Evolutionary conservation across 176 grass and related monocot genomes (phyloP).

Genomic region (Musa schizocarpa): DNA sequence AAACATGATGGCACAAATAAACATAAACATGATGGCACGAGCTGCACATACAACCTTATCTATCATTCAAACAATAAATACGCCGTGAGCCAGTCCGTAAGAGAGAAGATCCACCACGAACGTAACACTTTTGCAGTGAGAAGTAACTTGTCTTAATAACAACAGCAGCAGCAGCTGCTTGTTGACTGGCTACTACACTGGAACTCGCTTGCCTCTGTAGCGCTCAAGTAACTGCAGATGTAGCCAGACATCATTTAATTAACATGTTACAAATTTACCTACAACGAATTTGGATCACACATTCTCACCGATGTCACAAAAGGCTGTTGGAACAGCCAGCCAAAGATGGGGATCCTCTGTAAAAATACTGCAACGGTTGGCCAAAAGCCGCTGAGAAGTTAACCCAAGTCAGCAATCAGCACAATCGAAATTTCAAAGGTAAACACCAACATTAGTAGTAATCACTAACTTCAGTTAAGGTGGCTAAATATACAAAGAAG

Average conservation of each 20-base stretch:
- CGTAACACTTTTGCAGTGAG: no score
- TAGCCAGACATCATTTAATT: not conserved
- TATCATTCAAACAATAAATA: no score
- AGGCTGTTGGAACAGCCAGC: slow-evolving; percentile 90
- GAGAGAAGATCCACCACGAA: no score
- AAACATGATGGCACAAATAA: no score
- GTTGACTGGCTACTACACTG: slow-evolving; percentile 30
- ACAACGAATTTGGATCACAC: not conserved
- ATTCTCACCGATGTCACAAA: slow-evolving; percentile 70
- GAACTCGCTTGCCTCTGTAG: slow-evolving; percentile 80
- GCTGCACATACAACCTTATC: no score
- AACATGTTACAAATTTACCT: not conserved
- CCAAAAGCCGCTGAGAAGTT: slow-evolving; percentile 77
- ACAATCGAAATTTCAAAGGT: no score
- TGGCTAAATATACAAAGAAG: no score
- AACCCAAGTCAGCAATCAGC: slow-evolving; percentile 7
- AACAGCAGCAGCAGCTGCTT: not conserved
- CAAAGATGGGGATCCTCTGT: slow-evolving; percentile 83
- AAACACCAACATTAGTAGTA: no score
- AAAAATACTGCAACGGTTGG: slow-evolving; percentile 87
- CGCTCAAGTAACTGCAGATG: slow-evolving; percentile 67
- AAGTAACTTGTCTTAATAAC: no score
- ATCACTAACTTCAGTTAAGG: no score
- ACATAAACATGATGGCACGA: no score
- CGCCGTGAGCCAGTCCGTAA: no score